These are phyloP conservation scores for Penicillium sp. DNA, from an alignment of 2,329 filamentous ascomycete species.

Conservation along the genomic window DNA sequence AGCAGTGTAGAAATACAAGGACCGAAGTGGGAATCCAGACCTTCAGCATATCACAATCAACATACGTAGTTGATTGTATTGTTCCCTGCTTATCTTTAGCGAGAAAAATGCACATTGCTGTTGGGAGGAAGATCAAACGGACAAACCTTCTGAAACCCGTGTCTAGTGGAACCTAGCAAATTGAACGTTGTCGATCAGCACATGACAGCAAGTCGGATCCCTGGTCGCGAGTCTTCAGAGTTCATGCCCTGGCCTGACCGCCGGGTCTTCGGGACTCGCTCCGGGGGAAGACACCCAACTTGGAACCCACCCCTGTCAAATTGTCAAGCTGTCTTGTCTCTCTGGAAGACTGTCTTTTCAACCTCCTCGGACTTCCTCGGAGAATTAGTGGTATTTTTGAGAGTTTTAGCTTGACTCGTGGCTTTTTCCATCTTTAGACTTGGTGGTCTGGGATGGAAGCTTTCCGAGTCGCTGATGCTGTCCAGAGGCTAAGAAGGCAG, in stretches of 20 bases:
- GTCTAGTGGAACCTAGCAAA: conserved; percentile 19
- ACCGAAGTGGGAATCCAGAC: background rate
- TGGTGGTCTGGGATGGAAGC: background rate
- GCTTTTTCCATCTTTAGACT: conserved; percentile 6
- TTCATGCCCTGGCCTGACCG: background rate
- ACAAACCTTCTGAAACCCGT: conserved; percentile 10
- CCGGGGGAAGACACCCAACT: background rate
- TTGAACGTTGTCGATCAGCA: conserved; percentile 24
- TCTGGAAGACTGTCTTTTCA: background rate
- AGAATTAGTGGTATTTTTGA: background rate
- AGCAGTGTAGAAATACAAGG: background rate
- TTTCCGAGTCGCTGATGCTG: background rate
- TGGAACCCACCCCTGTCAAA: background rate
- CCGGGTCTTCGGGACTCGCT: conserved; percentile 13
- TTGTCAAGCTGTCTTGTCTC: background rate
- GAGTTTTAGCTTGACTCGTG: background rate
- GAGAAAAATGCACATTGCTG: background rate
- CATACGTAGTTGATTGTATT: background rate
- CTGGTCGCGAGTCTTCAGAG: conserved; percentile 6
- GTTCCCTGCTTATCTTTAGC: background rate
- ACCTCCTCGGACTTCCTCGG: background rate
- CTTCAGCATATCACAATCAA: background rate
- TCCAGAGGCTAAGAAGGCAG: background rate
- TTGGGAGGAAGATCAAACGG: conserved; percentile 7
- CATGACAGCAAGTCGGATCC: conserved; percentile 22